Percentiles rank a stretch among this genome's conserved stretches.
Conservation (phyloP, 768 basidiomycete species). For the Astraeus odoratus region DNA sequence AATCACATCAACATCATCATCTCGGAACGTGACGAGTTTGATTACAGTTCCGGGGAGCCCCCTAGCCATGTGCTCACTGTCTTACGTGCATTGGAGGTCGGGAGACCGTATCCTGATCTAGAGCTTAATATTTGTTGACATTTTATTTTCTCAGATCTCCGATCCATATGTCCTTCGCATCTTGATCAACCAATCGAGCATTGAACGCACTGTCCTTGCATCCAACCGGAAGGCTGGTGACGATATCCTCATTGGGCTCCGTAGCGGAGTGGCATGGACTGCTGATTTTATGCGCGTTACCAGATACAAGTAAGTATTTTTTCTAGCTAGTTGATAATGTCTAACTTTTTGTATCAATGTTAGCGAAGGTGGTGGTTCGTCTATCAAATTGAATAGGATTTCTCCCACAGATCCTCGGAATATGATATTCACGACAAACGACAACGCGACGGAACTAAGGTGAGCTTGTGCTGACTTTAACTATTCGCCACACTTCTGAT, state of each 20-base stretch:
- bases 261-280: conserved; percentile 58
- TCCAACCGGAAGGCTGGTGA: conserved; percentile 59
- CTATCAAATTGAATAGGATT: conserved; percentile 32
- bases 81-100: conserved; percentile 73
- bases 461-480: conserved; percentile 20
- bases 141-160: conserved; percentile 46
- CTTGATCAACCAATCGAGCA: conserved; percentile 64
- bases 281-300: conserved; percentile 56
- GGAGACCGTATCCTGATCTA: conserved; percentile 15
- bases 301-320: conserved; percentile 51
- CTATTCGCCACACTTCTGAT: neutral
- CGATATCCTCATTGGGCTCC: conserved; percentile 34
- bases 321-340: neutral
- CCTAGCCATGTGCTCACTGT: conserved; percentile 58
- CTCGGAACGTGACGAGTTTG: conserved; percentile 70
- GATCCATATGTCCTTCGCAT: conserved; percentile 72
- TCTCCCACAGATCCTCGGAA: conserved; percentile 30
- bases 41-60: conserved; percentile 71
- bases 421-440: conserved; percentile 47
- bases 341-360: neutral
- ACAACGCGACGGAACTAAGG: conserved; percentile 43
- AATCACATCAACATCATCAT: conserved; percentile 49
- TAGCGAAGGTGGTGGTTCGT: conserved; percentile 66
- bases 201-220: conserved; percentile 71
- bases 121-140: neutral